Evolutionary conservation across 352 stramenopile genomes (phyloP), one percentile per base, ranked within the genome.

Genomic region (Globisporangium camurandrum): DNA sequence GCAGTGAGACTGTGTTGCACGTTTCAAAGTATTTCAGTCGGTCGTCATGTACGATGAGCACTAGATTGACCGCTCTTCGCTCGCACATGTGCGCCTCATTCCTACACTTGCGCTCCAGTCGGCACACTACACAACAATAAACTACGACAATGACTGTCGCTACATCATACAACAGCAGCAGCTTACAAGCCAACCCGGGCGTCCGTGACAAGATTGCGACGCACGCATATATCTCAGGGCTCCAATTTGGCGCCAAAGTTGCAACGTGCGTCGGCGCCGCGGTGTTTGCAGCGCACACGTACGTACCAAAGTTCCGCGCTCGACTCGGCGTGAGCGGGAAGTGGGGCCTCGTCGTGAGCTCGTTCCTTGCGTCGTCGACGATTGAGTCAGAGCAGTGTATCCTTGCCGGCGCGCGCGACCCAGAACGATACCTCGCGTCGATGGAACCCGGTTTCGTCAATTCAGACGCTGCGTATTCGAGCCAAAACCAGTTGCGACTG

Each of bases 251-350:
- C 26, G 64, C 74, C 0, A 42, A 65, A 4, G 61, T 65, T 0
- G 62, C 54, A 28, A 53, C 53, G 0, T 41, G 81, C 22, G 50
- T 56, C 1, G 66, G 47, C 10, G 38, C 31, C 0, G 62, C 46
- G 41, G 79, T 86, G 31, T 31, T 67, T 14, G 41, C 62, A 0
- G 75, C 73, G 42, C 66, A 90, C 57, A 76, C 78, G 28, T 74
- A 82, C 60, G 87, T 49, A 64, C 59, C 66, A 0, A 65, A 59
- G 33, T 93, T 90, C 72, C 82, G 79, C 64, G 71, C 67, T 40
- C 78, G 82, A 9, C 52, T 93, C 8, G 73, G 66, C 37, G 61
- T 75, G 36, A 90, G 78, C 54, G 82, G 70, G 60, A 90, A 93
- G 73, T 80, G 66, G 53, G 76, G 67, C 26, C 65, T 93, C 30